Base-by-base conservation (phyloP, 768 basidiomycete genomes). In the Cystofilobasidium capitatum region DNA sequence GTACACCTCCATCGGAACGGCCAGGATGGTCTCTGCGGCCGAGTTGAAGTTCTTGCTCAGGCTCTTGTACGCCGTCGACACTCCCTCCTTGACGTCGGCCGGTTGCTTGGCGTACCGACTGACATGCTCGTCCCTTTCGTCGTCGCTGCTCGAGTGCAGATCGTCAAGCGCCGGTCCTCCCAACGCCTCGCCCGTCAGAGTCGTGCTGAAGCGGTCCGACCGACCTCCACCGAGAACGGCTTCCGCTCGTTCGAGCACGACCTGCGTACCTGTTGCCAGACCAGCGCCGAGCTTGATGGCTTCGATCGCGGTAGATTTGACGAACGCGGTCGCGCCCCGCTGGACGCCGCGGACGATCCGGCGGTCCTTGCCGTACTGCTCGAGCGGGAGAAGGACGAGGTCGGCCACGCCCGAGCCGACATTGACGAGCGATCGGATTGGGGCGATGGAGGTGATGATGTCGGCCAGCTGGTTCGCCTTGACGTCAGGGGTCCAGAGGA, bases 1-100 rank as follows among this genome's bases (percentile, higher is more conserved):
- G 72, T 97, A 94, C 14, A 97, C 91, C 77, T 98, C 96, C 94
- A 98, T 97, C 0, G 96, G 96, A 0, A 99, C 91, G 0, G 96
- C 94, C 42, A 99, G 82, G 70, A 99, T 98, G 0, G 96, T 99
- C 79, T 99, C 94, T 31, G 94, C 96, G 33, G 96, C 96, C 49
- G 89, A 89, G 72, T 86, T 88, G 70, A 99, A 76, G 77, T 98
- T 97, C 74, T 80, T 85, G 62, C 83, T 85, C 73, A 99, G 77
- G 73, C 90, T 93, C 75, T 82, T 84, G 76, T 97, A 97, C n/a
- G 93, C 96, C 0, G 85, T 85, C 70, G 91, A 85, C 39, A 99
- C 81, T 20, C 96, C 96, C 74, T 97, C 91, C 72, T 80, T 83
- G 45, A 94, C 81, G 74, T 88, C 85, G 44, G 78, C 77, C 1